Evolutionary conservation across 257 asterid genomes (phyloP).

Genomic region (Henckelia pumila): DNA sequence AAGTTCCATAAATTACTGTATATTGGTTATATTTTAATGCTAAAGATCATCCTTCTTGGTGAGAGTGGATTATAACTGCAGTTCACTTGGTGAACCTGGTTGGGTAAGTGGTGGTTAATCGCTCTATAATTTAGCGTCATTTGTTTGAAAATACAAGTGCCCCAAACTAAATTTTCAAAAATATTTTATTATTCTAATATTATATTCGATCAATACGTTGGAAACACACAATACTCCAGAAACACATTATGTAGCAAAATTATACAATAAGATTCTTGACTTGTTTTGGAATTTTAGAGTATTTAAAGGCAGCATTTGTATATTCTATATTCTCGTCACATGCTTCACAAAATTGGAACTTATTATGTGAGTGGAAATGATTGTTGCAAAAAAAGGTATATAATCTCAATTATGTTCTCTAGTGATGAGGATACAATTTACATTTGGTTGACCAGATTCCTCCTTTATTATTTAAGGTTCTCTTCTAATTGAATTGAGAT

Average conservation of each 20-base stretch:
- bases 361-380: neutral
- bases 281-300: neutral
- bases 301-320: neutral
- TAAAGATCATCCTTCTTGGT: neutral
- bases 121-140: no score
- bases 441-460: neutral
- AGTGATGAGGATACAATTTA: neutral
- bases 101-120: neutral
- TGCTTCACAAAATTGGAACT: neutral
- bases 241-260: neutral
- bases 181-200: no score
- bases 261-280: neutral
- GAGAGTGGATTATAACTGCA: no score
- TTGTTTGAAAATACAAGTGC: no score
- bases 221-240: neutral
- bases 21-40: no score
- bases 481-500: neutral
- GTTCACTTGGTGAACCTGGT: neutral
- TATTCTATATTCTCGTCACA: neutral
- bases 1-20: neutral
- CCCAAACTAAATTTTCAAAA: no score
- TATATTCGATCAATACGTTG: neutral
- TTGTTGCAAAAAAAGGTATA: neutral
- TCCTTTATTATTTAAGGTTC: neutral
- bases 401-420: neutral